Conservation (phyloP, 1,139 yeast genomes). For the Wickerhamomyces sp. region DNA sequence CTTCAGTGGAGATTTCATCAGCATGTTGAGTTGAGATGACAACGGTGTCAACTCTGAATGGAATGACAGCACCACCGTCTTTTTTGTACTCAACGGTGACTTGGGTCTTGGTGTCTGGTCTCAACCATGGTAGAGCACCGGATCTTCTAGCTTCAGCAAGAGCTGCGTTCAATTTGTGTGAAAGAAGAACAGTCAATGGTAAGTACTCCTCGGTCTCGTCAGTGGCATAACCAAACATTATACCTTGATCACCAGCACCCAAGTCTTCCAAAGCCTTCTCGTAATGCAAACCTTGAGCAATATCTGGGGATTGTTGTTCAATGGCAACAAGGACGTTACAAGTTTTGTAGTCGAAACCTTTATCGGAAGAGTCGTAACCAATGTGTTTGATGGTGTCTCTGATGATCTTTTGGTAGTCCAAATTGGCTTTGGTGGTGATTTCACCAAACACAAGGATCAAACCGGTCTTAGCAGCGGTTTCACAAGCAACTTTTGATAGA, state of each 20-base stretch:
- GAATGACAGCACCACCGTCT: constrained; percentile 92
- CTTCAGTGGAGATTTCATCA: constrained; percentile 90
- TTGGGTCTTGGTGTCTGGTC: constrained; percentile 99
- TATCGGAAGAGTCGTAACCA: constrained; percentile 93
- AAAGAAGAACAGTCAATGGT: constrained; percentile 89
- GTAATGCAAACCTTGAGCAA: constrained; percentile 98
- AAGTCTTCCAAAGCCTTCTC: constrained; percentile 95
- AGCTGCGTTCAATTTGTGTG: constrained; percentile 95
- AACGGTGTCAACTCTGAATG: constrained; percentile 94
- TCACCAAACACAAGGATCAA: constrained; percentile 99
- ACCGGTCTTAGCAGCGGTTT: constrained; percentile 98
- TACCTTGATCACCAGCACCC: constrained; percentile 99
- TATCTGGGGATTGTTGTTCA: constrained; percentile 99
- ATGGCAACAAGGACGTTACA: constrained; percentile 98
- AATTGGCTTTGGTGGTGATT: constrained; percentile 91
- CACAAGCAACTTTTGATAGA: constrained; percentile 97
- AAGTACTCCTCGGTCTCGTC: constrained; percentile 97
- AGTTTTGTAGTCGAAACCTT: constrained; percentile 99
- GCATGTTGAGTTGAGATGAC: constrained; percentile 98
- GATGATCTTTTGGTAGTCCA: constrained; percentile 95
- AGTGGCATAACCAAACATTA: constrained; percentile 99
- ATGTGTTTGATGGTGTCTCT: constrained; percentile 98
- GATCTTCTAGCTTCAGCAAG: constrained; percentile 97
- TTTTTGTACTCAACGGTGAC: constrained; percentile 95
- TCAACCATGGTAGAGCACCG: constrained; percentile 91